These are phyloP conservation scores for Avicennia marina DNA, from an alignment of 257 asterid genomes.

Conservation along the genomic window DNA sequence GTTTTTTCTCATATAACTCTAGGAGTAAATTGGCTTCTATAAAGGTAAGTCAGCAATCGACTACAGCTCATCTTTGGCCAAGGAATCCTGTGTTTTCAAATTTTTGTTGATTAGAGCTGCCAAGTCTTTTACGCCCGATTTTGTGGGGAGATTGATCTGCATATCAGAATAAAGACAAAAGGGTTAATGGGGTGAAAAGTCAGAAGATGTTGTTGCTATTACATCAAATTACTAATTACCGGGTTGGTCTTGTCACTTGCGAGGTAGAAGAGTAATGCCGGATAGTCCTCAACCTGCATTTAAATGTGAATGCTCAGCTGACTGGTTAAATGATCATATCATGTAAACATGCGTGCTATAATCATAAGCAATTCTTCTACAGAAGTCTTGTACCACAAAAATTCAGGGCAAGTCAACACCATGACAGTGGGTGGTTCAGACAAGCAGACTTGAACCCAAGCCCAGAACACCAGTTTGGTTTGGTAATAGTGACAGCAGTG, in stretches of 20 bases:
- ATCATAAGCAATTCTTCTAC: no score
- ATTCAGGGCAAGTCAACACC: no score
- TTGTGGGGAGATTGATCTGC: conserved; percentile 63
- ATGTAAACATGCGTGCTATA: no score
- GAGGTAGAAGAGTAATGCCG: conserved; percentile 70
- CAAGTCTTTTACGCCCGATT: conserved; percentile 64
- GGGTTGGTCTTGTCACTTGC: conserved; percentile 63
- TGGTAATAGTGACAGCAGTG: no score
- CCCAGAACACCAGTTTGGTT: no score
- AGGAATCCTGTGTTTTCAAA: conserved; percentile 42
- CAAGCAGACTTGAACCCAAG: no score
- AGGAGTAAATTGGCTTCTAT: conserved; percentile 2
- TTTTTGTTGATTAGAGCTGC: conserved; percentile 71
- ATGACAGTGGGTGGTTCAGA: no score
- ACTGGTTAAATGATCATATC: no score
- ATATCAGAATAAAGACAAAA: conserved; percentile 5
- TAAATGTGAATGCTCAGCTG: no score
- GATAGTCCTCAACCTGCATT: conserved; percentile 80
- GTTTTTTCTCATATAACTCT: conserved; percentile 4
- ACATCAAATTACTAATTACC: conserved; percentile 31
- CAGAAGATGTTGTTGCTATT: not conserved
- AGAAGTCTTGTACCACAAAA: no score
- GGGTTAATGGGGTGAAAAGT: not conserved
- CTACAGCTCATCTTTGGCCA: conserved; percentile 75
- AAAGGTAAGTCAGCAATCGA: conserved; percentile 9